Percentiles rank a stretch among this genome's conserved stretches.
Conservation (phyloP, 495 filamentous ascomycete genomes). For the Xylaria sp. region DNA sequence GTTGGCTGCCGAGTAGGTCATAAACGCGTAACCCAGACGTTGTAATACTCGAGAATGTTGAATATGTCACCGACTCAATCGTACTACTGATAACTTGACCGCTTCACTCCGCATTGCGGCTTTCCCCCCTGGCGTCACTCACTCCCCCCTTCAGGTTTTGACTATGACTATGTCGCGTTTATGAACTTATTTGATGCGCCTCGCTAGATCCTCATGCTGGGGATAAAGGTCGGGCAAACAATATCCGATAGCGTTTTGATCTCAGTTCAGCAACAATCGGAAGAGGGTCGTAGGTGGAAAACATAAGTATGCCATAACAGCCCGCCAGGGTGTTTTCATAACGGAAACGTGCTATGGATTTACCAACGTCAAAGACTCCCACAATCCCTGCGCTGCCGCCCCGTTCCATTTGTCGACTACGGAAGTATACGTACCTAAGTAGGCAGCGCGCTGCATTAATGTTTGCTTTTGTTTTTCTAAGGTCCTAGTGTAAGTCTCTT, state of each 20-base stretch:
- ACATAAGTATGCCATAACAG: background rate
- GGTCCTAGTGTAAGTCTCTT: background rate
- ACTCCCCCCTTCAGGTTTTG: background rate
- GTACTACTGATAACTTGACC: constrained; percentile 4
- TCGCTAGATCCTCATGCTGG: background rate
- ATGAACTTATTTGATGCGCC: background rate
- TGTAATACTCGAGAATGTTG: background rate
- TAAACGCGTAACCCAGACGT: background rate
- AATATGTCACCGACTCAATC: constrained; percentile 10
- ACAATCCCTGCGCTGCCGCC: background rate
- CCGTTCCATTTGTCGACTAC: background rate
- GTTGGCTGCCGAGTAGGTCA: background rate
- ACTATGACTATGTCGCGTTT: background rate
- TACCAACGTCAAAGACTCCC: background rate
- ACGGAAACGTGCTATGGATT: background rate
- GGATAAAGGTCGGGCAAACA: background rate
- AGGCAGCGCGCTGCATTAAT: constrained; percentile 1
- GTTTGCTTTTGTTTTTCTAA: constrained; percentile 16
- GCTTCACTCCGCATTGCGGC: background rate
- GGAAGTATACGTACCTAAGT: too few species aligned
- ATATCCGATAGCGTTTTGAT: background rate
- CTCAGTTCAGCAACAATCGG: constrained; percentile 4
- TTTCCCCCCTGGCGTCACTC: background rate
- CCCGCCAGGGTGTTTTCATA: background rate
- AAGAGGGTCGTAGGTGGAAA: background rate